Conservation (phyloP, 2,329 filamentous ascomycete genomes). For the Elsinoe ampelina region DNA sequence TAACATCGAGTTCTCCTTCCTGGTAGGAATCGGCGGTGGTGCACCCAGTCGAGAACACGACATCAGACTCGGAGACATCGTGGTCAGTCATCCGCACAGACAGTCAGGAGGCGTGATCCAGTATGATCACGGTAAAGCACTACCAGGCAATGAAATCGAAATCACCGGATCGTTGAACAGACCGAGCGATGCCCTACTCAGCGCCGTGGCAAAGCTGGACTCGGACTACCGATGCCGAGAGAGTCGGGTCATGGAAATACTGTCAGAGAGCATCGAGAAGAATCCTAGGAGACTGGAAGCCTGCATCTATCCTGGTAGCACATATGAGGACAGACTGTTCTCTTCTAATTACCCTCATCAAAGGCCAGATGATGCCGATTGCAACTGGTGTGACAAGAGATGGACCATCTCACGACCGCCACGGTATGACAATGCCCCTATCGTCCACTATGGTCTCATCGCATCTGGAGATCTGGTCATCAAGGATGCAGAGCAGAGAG, state of each 20-base stretch:
- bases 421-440: not conserved
- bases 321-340: constrained; percentile 4
- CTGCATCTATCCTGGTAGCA: constrained; percentile 2
- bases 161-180: constrained; percentile 13
- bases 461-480: constrained; percentile 22
- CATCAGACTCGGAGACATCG: constrained; percentile 24
- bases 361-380: not conserved
- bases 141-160: not conserved
- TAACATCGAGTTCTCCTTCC: constrained; percentile 15
- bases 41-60: constrained; percentile 19
- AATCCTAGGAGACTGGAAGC: not conserved
- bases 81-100: constrained; percentile 15
- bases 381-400: not conserved
- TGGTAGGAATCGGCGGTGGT: constrained; percentile 22
- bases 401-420: not conserved
- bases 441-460: constrained; percentile 21
- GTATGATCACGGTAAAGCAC: constrained; percentile 3
- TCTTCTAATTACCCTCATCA: not conserved
- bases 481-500: constrained; percentile 17
- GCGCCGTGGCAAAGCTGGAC: constrained; percentile 14
- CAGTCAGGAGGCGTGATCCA: not conserved
- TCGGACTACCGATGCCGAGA: constrained; percentile 9
- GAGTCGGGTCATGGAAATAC: not conserved
- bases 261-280: not conserved
- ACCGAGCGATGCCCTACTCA: constrained; percentile 15